Evolutionary conservation across 2,329 filamentous ascomycete genomes (phyloP).

Genomic region (Plenodomus biglobosus): DNA sequence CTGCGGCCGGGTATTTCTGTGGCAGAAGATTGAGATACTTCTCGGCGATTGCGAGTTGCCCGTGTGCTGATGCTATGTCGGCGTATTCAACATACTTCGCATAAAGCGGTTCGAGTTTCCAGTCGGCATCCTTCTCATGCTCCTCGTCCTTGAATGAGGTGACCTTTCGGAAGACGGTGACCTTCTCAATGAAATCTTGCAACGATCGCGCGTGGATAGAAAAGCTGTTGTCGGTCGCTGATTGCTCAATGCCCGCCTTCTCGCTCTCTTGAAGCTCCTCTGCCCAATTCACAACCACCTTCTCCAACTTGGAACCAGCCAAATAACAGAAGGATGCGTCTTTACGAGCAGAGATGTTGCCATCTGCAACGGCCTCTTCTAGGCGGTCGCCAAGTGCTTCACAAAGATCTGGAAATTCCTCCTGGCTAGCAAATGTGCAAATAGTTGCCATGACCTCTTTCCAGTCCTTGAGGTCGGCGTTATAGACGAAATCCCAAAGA

Average conservation of each 20-base stretch:
- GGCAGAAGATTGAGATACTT: conserved; percentile 90
- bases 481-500: conserved; percentile 96
- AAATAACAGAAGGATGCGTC: conserved; percentile 97
- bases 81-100: conserved; percentile 97
- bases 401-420: conserved; percentile 91
- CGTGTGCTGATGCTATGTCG: conserved; percentile 88
- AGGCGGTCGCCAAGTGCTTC: conserved; percentile 92
- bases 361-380: conserved; percentile 63
- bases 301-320: conserved; percentile 93
- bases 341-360: conserved; percentile 62
- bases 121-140: conserved; percentile 69
- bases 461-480: conserved; percentile 90
- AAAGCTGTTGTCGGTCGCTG: conserved; percentile 76
- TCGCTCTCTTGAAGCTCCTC: conserved; percentile 85
- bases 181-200: conserved; percentile 96
- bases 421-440: conserved; percentile 90
- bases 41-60: conserved; percentile 81
- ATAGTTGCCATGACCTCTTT: conserved; percentile 95
- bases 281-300: conserved; percentile 94
- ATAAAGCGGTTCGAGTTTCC: conserved; percentile 87
- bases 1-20: conserved; percentile 78
- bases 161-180: conserved; percentile 92
- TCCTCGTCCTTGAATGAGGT: conserved; percentile 87
- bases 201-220: conserved; percentile 86
- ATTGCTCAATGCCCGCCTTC: conserved; percentile 69